Base-by-base conservation (phyloP, 164 flowering plant genomes). In the Liriodendron chinense region DNA sequence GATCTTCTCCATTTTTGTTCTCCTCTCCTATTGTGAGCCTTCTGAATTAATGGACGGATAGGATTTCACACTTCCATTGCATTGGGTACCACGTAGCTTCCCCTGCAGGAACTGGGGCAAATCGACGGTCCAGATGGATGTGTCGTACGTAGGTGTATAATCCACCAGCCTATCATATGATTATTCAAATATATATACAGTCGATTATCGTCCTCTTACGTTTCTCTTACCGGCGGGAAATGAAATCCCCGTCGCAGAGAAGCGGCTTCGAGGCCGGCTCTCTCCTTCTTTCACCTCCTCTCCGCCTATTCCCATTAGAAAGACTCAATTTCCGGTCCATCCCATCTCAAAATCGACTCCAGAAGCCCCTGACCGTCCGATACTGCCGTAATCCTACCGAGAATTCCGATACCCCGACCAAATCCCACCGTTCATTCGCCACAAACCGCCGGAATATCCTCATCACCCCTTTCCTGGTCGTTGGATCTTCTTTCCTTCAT, bases 391-490 rank as follows among this genome's bases (percentile, higher is more conserved):
- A 74, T 47, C 74, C 75, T 1, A 8, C 67, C 2, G 80, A 73
- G 23, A 71, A 73, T 69, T 73, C 10, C 3, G 26, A 65, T 20
- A 10, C 59, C 18, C 48, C 68, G 61, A 68, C 68, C 21, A 66
- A 59, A 43, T 3, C 43, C 66, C 68, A 14, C 20, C 63, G 47
- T 2, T 6, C 68, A 67, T 48, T 28, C 2, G 24, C 67, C 22
- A 56, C 76, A 43, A 72, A 81, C 12, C 76, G 96, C 65, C 84
- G 98, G 9, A 82, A 81, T 26, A 85, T 87, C 68, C 56, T 94
- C 64, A 74, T 89, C 69, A 71, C 92, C 16, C 96, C 98, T 0
- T 65, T 89, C 47, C 76, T 94, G 20, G 85, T 86, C 3, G 49
- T 78, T 59, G 97, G 94, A 71, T 87, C 88, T 6, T 81, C 72